Base-by-base conservation (phyloP, 2,329 filamentous ascomycete species). In the Knufia fluminis region DNA sequence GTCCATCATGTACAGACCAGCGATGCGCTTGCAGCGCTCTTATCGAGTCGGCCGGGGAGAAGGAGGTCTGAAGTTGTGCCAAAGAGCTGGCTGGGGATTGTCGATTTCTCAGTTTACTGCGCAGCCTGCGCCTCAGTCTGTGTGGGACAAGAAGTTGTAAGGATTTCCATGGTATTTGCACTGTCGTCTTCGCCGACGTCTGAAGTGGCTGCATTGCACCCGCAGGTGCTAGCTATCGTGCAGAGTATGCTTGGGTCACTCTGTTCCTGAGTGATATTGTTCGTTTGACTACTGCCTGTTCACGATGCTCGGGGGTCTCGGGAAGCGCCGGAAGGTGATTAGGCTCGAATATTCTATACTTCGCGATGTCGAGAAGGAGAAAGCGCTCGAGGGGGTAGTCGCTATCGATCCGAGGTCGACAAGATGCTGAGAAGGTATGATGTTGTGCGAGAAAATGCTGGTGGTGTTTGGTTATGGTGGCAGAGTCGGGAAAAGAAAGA, bases 1-100 rank as follows among this genome's bases (percentile, higher is more conserved):
- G 90, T 35, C 85, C 77, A 67, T 97, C 91, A 64, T 89, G 85
- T 46, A 83, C 72, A 46, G 78, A 83, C 86, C 87, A 96, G 56
- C 80, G 80, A 64, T 92, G 87, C 52, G 78, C 78, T 60, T 84
- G 83, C 55, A 96, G 73, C 32, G 83, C 79, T 53, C 80, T 78
- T 53, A 96, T 68, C 10, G 88, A 89, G 62, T 94, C 84, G 60
- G 78, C 73, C 3, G 87, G 83, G 57, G 85, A 89, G 67, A 89
- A 86, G 1, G 89, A 95, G 14, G 82, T 89, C 67, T 94, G 79
- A 49, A 96, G 74, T 24, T 76, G 76, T 45, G 87, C 79, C 61
- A 96, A 79, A 55, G 83, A 84, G 45, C 86, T 83, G 19, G 82
- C 77, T 40, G 82, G 80, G 35, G 81, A 80, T 59, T 80, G 71